Evolutionary conservation across 148 eudicot species (phyloP).

Genomic region (Silene latifolia): DNA sequence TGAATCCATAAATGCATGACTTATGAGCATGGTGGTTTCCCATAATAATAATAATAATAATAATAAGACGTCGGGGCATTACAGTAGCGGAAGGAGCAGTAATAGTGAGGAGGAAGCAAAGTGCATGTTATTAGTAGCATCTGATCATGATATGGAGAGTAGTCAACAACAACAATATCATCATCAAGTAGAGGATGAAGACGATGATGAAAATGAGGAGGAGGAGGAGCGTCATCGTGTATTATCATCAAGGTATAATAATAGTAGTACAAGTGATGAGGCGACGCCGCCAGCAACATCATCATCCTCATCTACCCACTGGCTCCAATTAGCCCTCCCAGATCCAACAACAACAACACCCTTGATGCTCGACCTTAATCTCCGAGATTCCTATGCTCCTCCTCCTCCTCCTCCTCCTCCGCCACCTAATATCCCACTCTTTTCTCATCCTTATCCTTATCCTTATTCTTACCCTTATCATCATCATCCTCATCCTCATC

Average conservation of each 20-base stretch:
- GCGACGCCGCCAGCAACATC: not conserved
- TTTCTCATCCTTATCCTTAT: not conserved
- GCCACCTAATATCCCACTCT: not conserved
- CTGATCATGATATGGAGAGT: not conserved
- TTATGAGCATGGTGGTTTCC: not conserved
- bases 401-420: not conserved
- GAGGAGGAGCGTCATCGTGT: not conserved
- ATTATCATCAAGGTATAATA: not conserved
- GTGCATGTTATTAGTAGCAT: not conserved
- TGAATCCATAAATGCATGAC: not conserved
- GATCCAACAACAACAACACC: not conserved
- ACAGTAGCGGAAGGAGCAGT: not conserved
- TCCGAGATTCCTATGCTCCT: no score
- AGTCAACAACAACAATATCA: not conserved
- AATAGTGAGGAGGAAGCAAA: no score
- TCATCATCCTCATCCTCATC: no score
- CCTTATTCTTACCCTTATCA: no score
- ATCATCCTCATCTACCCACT: not conserved
- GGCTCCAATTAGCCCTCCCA: not conserved
- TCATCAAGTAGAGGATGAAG: not conserved
- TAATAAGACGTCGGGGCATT: not conserved
- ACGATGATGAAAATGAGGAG: no score
- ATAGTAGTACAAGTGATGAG: not conserved
- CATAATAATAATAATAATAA: no score
- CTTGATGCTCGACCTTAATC: not conserved